A percentile compares a stretch with the other conserved stretches of the same genome.
These are phyloP conservation scores for Yamagishiella unicocca DNA, from an alignment of 139 green algal species.

Conservation along the genomic window DNA sequence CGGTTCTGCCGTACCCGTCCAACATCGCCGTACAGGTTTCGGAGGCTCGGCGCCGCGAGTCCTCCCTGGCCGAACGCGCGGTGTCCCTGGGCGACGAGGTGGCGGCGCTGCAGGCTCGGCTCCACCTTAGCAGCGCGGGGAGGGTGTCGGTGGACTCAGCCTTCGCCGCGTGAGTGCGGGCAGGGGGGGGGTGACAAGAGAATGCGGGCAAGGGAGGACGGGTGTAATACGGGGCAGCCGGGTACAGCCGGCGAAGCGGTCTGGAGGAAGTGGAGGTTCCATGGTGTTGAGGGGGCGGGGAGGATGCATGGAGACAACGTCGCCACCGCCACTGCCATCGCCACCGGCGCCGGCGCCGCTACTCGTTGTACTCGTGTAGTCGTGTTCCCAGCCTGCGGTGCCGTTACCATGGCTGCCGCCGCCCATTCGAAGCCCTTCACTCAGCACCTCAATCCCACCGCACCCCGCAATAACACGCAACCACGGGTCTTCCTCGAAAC, in stretches of 20 bases:
- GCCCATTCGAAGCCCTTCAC: too few species aligned
- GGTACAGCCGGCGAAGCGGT: not conserved
- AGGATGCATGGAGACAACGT: not conserved
- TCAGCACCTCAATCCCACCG: too few species aligned
- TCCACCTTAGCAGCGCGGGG: not conserved
- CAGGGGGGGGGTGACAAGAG: not conserved
- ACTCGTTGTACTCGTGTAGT: not conserved
- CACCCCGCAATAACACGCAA: too few species aligned
- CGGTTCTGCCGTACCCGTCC: too few species aligned
- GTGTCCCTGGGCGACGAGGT: not conserved
- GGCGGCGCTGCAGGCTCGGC: slow-evolving; percentile 11
- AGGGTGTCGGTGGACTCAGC: not conserved
- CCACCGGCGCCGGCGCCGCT: too few species aligned
- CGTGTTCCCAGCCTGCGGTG: not conserved
- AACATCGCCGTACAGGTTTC: not conserved
- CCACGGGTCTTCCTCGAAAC: too few species aligned
- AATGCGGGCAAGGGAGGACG: not conserved
- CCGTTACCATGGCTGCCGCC: too few species aligned
- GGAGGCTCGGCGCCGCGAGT: slow-evolving; percentile 3
- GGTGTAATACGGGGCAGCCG: not conserved
- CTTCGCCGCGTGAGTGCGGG: slow-evolving; percentile 21
- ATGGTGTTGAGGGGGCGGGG: not conserved
- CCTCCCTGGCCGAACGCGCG: not conserved
- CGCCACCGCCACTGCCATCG: too few species aligned
- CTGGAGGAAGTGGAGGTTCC: not conserved